Evolutionary conservation across 2,329 filamentous ascomycete species (phyloP).

Genomic region (Scolecobasidium constrictum): DNA sequence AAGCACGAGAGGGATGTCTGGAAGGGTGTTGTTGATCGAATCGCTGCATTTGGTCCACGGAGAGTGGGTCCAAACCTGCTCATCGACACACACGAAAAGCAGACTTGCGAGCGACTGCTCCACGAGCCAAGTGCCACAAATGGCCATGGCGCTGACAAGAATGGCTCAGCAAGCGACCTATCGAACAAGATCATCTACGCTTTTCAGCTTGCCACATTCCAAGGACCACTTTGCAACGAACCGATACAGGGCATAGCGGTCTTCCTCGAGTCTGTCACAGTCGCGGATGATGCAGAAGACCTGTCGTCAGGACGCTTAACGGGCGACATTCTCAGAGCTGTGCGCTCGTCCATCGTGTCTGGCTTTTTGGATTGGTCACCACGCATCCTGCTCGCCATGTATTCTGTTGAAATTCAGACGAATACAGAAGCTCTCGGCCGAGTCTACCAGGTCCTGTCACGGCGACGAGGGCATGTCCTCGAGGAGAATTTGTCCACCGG

Average conservation of each 20-base stretch:
- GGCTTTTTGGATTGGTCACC: constrained; percentile 95
- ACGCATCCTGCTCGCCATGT: constrained; percentile 93
- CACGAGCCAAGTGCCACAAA: background rate
- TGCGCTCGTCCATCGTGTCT: constrained; percentile 70
- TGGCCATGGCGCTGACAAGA: constrained; percentile 22
- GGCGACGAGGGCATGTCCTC: constrained; percentile 78
- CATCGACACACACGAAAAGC: constrained; percentile 66
- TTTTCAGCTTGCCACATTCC: constrained; percentile 82
- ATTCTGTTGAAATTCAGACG: constrained; percentile 71
- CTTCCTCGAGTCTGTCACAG: constrained; percentile 68
- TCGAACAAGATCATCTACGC: constrained; percentile 86
- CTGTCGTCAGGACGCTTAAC: constrained; percentile 61
- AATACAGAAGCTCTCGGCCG: constrained; percentile 78
- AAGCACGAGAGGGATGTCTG: constrained; percentile 68
- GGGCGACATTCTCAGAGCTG: constrained; percentile 83
- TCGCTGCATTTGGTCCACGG: constrained; percentile 82
- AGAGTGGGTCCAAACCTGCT: constrained; percentile 81
- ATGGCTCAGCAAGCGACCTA: constrained; percentile 55
- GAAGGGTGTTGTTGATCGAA: constrained; percentile 65
- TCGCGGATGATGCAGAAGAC: constrained; percentile 52
- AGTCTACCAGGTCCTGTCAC: constrained; percentile 96
- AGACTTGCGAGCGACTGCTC: constrained; percentile 57
- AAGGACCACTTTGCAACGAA: constrained; percentile 86
- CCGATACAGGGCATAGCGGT: constrained; percentile 89
- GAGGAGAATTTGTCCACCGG: constrained; percentile 90